These are phyloP conservation scores for Neurospora terricola DNA, from an alignment of 495 filamentous ascomycete species.

Conservation along the genomic window DNA sequence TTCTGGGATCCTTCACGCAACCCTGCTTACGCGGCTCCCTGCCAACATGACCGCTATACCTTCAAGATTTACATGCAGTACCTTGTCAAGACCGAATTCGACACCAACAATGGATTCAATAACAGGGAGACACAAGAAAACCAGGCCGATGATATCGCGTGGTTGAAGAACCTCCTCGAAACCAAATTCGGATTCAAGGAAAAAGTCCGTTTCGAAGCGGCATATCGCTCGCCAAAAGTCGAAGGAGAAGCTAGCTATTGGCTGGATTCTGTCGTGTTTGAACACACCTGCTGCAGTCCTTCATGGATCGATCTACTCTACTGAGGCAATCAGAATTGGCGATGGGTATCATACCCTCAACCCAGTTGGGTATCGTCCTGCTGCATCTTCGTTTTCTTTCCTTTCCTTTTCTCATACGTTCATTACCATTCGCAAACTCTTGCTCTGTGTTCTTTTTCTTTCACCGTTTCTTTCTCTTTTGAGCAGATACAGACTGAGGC, in stretches of 20 bases:
- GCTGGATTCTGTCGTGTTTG: constrained; percentile 20
- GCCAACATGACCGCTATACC: constrained; percentile 13
- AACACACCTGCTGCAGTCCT: constrained; percentile 13
- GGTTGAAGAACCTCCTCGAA: constrained; percentile 19
- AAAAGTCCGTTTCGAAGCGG: constrained; percentile 9
- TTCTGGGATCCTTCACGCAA: constrained; percentile 19
- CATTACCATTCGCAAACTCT: background rate
- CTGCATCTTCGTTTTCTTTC: background rate
- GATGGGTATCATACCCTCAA: background rate
- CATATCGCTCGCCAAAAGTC: constrained; percentile 5
- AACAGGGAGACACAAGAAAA: constrained; percentile 4
- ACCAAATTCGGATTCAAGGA: constrained; percentile 14
- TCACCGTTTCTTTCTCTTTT: background rate
- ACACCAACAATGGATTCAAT: background rate
- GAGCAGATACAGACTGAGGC: background rate
- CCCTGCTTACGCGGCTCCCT: constrained; percentile 8
- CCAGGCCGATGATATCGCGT: constrained; percentile 15
- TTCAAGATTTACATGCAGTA: constrained; percentile 18
- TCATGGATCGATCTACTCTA: background rate
- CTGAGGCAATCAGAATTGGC: background rate
- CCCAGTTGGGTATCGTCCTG: background rate
- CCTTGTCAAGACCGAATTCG: constrained; percentile 11
- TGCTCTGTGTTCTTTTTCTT: background rate
- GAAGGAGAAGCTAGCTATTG: constrained; percentile 3
- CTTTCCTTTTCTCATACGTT: background rate